Conservation (phyloP, 2,329 filamentous ascomycete species). For the Colletotrichum acutatum region DNA sequence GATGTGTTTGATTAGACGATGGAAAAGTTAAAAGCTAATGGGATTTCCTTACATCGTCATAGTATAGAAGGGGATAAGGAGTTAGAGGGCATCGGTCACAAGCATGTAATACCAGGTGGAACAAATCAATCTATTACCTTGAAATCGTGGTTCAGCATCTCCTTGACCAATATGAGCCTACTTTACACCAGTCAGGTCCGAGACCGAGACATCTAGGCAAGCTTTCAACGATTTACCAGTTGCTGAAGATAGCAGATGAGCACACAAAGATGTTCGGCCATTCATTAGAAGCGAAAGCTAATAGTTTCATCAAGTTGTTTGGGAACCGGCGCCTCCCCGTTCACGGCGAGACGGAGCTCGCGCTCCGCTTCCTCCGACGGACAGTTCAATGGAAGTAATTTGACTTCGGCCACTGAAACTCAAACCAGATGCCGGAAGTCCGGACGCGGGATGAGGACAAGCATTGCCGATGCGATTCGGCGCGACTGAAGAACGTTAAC, state of each 20-base stretch:
- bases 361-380: neutral
- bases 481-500: too few relatives aligned
- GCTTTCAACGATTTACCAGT: neutral
- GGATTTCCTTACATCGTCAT: neutral
- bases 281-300: neutral
- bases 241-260: too few relatives aligned
- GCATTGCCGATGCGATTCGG: neutral
- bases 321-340: neutral
- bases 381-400: neutral
- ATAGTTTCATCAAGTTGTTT: neutral
- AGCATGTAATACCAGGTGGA: neutral
- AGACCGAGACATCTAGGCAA: too few relatives aligned
- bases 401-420: neutral
- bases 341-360: neutral
- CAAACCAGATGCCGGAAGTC: neutral
- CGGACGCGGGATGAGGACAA: too few relatives aligned
- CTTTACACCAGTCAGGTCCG: too few relatives aligned
- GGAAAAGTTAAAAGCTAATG: too few relatives aligned
- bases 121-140: neutral
- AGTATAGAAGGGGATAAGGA: neutral
- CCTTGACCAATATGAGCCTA: neutral
- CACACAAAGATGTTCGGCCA: neutral
- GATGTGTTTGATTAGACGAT: slow-evolving; percentile 67
- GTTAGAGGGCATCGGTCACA: neutral
- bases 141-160: neutral